A percentile compares a stretch with the other conserved stretches of the same genome.
Conservation (phyloP, 805 yeast genomes). For the Lipomyces kockii region DNA sequence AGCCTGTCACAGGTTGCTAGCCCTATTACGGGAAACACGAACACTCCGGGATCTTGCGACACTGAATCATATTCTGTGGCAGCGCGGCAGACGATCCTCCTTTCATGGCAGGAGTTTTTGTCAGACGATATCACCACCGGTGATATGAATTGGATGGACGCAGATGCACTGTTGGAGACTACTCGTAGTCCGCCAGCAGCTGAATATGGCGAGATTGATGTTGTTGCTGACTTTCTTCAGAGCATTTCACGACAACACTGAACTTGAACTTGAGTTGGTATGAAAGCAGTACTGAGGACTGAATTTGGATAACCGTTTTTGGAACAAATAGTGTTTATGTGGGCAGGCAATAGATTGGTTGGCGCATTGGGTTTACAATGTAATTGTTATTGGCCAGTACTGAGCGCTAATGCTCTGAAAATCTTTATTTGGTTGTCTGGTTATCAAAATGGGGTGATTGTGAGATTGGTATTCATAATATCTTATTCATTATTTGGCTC, state of each 20-base stretch:
- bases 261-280: not conserved
- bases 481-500: too few relatives aligned
- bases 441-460: not conserved
- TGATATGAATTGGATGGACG: constrained; percentile 1
- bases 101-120: constrained; percentile 32
- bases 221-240: constrained; percentile 4
- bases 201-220: not conserved
- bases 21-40: not conserved
- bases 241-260: not conserved
- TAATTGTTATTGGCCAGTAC: not conserved
- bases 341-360: not conserved
- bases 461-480: not conserved
- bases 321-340: not conserved
- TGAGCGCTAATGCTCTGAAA: too few relatives aligned
- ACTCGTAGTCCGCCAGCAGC: not conserved
- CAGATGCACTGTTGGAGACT: not conserved
- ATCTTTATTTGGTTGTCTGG: not conserved
- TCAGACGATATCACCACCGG: constrained; percentile 20
- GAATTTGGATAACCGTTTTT: not conserved
- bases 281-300: not conserved
- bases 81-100: constrained; percentile 25
- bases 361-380: not conserved
- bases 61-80: constrained; percentile 26
- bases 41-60: not conserved
- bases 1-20: not conserved